phyloP scores from a whole-genome alignment of 2,329 filamentous ascomycete species.

The Ilyonectria robusta region DNA sequence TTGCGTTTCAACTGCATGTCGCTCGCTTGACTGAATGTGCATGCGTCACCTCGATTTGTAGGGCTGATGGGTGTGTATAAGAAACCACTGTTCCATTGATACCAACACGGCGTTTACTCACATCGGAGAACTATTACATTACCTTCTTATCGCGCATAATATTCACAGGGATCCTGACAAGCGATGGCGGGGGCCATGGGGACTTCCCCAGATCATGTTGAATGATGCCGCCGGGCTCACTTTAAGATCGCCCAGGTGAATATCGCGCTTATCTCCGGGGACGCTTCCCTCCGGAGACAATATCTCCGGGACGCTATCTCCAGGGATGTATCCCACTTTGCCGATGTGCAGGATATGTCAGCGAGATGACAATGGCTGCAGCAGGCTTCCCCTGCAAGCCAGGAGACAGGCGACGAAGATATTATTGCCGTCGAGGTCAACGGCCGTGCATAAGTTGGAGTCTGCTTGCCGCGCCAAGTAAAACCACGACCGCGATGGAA shows the following conservation, averaged over 20 bases:
- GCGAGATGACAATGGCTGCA: background rate
- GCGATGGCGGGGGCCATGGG: background rate
- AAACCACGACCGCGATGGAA: too few species aligned
- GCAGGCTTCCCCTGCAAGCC: background rate
- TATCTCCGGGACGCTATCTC: too few species aligned
- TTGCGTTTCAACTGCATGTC: too few species aligned
- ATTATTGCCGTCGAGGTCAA: background rate
- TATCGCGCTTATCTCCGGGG: background rate
- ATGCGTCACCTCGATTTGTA: too few species aligned
- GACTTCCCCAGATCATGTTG: background rate
- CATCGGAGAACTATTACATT: too few species aligned
- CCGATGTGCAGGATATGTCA: background rate
- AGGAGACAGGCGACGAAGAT: background rate
- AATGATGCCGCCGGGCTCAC: background rate
- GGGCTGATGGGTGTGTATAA: too few species aligned
- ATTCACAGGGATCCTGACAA: background rate
- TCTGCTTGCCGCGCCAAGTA: background rate
- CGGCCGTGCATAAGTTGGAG: background rate
- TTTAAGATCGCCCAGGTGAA: background rate
- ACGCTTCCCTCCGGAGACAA: background rate
- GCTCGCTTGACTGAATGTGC: too few species aligned
- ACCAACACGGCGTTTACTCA: too few species aligned
- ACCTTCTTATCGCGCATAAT: background rate
- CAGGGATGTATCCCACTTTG: too few species aligned
- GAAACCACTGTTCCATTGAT: too few species aligned